phyloP scores from a whole-genome alignment of 164 flowering plant genomes.

The Amborella trichopoda region DNA sequence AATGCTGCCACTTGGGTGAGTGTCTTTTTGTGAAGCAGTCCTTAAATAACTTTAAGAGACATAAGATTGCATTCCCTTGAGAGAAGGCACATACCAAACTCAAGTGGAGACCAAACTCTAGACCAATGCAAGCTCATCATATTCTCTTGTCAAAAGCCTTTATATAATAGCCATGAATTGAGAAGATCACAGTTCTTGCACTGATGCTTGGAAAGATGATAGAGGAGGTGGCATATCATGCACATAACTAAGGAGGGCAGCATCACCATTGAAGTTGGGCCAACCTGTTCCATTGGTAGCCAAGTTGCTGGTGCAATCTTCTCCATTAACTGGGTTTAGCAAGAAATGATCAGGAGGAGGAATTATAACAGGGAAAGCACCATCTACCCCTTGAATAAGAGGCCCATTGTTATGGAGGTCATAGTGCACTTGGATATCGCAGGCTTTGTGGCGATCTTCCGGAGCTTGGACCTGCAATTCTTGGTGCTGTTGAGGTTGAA shows the following conservation, averaged over 20 bases:
- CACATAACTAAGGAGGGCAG: background rate
- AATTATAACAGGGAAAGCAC: background rate
- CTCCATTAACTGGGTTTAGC: background rate
- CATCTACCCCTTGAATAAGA: background rate
- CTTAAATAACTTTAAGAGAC: too few species aligned
- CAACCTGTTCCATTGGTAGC: too few species aligned
- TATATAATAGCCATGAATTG: background rate
- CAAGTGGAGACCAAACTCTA: slow-evolving; percentile 79
- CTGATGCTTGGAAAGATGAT: background rate
- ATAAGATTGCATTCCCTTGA: too few species aligned
- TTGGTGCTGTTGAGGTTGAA: background rate
- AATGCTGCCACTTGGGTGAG: too few species aligned
- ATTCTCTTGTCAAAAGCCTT: slow-evolving; percentile 43
- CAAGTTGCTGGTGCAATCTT: background rate
- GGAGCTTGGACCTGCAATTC: background rate
- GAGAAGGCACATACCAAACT: slow-evolving; percentile 54
- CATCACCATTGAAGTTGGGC: slow-evolving; percentile 2
- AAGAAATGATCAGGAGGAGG: background rate
- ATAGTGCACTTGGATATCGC: background rate
- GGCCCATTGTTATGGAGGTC: background rate
- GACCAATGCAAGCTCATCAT: slow-evolving; percentile 31
- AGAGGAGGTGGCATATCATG: background rate
- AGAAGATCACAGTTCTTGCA: background rate
- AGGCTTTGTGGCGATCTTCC: background rate
- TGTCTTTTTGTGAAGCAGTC: too few species aligned